Evolutionary conservation across 768 basidiomycete species (phyloP).

Genomic region (Psilocybe sp.): DNA sequence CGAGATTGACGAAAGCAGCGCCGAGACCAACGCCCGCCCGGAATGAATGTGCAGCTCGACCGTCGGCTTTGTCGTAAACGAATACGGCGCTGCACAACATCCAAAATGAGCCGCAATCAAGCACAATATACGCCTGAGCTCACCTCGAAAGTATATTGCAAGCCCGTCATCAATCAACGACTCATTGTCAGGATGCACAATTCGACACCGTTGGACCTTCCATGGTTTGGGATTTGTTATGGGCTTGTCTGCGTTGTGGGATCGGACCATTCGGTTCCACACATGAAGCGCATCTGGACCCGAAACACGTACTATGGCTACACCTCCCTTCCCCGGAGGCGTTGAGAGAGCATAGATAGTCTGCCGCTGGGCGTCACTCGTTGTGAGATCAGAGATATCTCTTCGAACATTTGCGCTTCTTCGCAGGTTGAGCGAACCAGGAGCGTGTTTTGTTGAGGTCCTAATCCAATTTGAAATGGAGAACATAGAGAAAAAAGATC

Average conservation of each 20-base stretch:
- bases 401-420: too few relatives aligned
- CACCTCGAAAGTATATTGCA: conserved; percentile 80
- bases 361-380: conserved; percentile 51
- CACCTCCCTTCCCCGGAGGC: conserved; percentile 80
- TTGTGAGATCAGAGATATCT: conserved; percentile 18
- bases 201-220: conserved; percentile 66
- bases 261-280: conserved; percentile 57
- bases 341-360: conserved; percentile 91
- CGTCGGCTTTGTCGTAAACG: conserved; percentile 82
- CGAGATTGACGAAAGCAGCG: conserved; percentile 64
- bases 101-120: neutral
- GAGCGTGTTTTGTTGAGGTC: too few relatives aligned
- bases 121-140: conserved; percentile 8
- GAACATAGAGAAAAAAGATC: too few relatives aligned
- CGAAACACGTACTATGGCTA: conserved; percentile 80
- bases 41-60: conserved; percentile 88
- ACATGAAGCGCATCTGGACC: conserved; percentile 70
- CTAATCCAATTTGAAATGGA: too few relatives aligned
- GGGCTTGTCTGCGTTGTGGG: conserved; percentile 11
- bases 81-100: conserved; percentile 55
- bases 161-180: conserved; percentile 78
- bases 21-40: conserved; percentile 73
- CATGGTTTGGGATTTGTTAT: conserved; percentile 49
- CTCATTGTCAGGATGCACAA: conserved; percentile 59
- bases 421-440: too few relatives aligned